Evolutionary conservation across 192 early-diverging fungal genomes (phyloP), one percentile per base, ranked within the genome.

Genomic region (Entomortierella beljakovae): DNA sequence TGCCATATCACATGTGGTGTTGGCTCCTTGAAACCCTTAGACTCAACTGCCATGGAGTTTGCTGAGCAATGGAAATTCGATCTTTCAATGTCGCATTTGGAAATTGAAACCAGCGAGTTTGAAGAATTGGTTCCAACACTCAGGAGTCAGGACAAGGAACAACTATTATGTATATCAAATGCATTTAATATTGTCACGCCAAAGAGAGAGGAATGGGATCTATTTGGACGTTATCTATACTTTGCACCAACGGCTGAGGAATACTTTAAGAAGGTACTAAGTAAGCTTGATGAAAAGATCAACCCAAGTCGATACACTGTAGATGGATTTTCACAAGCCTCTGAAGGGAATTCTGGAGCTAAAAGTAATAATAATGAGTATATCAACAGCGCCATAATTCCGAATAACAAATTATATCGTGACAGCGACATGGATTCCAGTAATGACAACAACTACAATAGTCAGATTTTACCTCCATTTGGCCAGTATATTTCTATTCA

Each of bases 1-100:
- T 79, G 75, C 13, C 75, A 79, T 43, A 61, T 79, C 67, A 63
- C 66, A 22, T 55, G 67, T 32, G 75, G 67, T 8, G 55, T 79
- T 28, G 75, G 75, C 18, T 65, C 67, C 11, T 37, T 70, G 32
- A 61, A 62, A 33, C 61, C 67, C 2, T 15, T 79, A 29, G 75
- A 79, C 32, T 50, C 37, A 2, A 65, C 67, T 0, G 75, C 75
- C 33, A 79, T 65, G 26, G 62, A 58, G 16, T 79, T 70, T 55
- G 33, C 70, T 22, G 48, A 42, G 20, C 67, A 79, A 40, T 79
- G 73, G 73, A 77, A 68, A 20, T 58, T 77, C 57, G 73, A 77
- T 2, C n/a, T 68, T 34, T 68, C 67, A 4, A 49, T 51, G 38
- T 28, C 29, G 0, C 37, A 49, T n/a, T 37, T 40, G n/a, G 49